Evolutionary conservation across 2,329 filamentous ascomycete genomes (phyloP).

Genomic region (Zymoseptoria brevis): DNA sequence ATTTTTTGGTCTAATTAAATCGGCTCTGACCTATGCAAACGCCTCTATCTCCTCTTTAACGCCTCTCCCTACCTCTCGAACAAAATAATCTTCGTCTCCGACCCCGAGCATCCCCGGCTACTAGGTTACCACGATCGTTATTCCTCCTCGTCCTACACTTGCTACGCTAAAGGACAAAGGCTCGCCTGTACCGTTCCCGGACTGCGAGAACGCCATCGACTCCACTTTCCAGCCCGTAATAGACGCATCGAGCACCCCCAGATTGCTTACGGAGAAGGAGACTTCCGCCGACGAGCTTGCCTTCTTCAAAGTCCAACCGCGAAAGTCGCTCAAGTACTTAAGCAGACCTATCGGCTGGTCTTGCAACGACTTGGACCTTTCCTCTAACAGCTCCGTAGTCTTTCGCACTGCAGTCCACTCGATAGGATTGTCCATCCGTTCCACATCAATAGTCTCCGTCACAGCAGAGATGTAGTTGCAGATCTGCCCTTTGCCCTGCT

Average conservation of each 20-base stretch:
- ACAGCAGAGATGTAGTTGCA: conserved; percentile 28
- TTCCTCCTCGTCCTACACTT: conserved; percentile 32
- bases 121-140: conserved; percentile 38
- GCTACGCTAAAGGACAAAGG: conserved; percentile 38
- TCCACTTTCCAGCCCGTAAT: conserved; percentile 21
- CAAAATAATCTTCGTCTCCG: conserved; percentile 26
- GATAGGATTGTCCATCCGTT: not conserved
- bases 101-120: conserved; percentile 36
- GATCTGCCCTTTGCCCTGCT: conserved; percentile 30
- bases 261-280: conserved; percentile 42
- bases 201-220: conserved; percentile 39
- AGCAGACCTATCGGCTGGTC: conserved; percentile 40
- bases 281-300: conserved; percentile 33
- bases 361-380: conserved; percentile 25
- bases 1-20: too few species aligned
- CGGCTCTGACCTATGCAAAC: too few species aligned
- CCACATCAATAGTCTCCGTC: conserved; percentile 8
- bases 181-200: conserved; percentile 33
- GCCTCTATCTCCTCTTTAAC: not conserved
- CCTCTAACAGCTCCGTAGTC: conserved; percentile 29
- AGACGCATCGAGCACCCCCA: conserved; percentile 31
- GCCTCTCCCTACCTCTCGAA: conserved; percentile 15
- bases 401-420: conserved; percentile 31
- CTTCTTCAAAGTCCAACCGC: conserved; percentile 35
- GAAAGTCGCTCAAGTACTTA: conserved; percentile 34